Evolutionary conservation across 495 filamentous ascomycete species (phyloP).

Genomic region (Hyaloscypha bicolor): DNA sequence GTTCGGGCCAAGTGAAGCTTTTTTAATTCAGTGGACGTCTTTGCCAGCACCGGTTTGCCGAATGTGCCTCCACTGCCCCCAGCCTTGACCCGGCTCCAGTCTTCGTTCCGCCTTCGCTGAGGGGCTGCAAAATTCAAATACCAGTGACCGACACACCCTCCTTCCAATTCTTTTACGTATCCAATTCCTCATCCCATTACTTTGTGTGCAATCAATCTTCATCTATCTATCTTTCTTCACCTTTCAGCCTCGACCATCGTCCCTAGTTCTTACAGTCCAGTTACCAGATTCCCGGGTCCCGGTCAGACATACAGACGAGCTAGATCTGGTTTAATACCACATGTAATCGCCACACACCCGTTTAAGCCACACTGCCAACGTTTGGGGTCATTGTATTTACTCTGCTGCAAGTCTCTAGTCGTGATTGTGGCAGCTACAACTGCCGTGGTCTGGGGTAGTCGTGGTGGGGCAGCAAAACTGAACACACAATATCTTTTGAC

Average conservation of each 20-base stretch:
- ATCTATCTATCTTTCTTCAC: conserved; percentile 16
- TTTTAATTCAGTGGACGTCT: not conserved
- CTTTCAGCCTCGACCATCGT: conserved; percentile 26
- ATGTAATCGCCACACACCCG: conserved; percentile 25
- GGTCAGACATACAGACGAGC: conserved; percentile 23
- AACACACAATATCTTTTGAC: conserved; percentile 11
- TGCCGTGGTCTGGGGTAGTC: conserved; percentile 23
- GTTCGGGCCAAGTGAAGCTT: conserved; percentile 18
- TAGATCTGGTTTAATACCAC: conserved; percentile 24
- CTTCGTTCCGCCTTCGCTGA: conserved; percentile 17
- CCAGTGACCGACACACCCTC: conserved; percentile 16
- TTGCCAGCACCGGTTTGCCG: not conserved
- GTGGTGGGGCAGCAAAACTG: conserved; percentile 26
- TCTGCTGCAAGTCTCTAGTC: conserved; percentile 11
- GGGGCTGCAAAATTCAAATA: conserved; percentile 32
- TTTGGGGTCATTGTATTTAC: not conserved
- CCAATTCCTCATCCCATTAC: conserved; percentile 30
- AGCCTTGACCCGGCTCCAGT: conserved; percentile 1
- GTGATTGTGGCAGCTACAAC: conserved; percentile 9
- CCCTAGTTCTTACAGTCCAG: conserved; percentile 20
- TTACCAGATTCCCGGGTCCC: conserved; percentile 26
- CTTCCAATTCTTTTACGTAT: conserved; percentile 28
- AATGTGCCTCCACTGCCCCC: conserved; percentile 1
- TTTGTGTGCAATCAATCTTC: conserved; percentile 15
- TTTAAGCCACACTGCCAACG: conserved; percentile 20